Percentiles rank a stretch among this genome's conserved stretches.
These are phyloP conservation scores for Mycena galericulata DNA, from an alignment of 768 basidiomycete genomes.

Conservation along the genomic window DNA sequence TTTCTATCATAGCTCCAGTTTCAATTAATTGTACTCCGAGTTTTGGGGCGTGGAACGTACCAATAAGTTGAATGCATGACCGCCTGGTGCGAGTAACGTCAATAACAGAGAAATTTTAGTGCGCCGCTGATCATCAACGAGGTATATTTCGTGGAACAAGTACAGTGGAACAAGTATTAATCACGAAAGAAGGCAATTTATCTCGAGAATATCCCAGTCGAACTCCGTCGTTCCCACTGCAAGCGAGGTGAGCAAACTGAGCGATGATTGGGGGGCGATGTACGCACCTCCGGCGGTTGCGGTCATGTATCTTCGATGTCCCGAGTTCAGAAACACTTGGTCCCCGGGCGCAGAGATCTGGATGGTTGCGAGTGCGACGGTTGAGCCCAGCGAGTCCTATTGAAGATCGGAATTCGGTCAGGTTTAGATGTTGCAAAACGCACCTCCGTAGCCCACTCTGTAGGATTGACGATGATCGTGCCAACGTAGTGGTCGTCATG, in stretches of 20 bases:
- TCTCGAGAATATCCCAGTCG: constrained; percentile 33
- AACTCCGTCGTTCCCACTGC: constrained; percentile 26
- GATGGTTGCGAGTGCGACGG: constrained; percentile 30
- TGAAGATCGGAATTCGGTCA: background rate
- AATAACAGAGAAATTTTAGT: too few relatives aligned
- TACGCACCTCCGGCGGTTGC: constrained; percentile 24
- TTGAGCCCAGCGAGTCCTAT: constrained; percentile 22
- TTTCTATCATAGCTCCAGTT: too few relatives aligned
- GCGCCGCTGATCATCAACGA: background rate
- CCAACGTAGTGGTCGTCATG: constrained; percentile 36
- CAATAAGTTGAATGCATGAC: too few relatives aligned
- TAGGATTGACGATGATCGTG: constrained; percentile 23
- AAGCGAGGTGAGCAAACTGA: background rate
- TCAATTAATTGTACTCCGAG: too few relatives aligned
- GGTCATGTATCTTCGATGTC: constrained; percentile 21
- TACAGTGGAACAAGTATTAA: background rate
- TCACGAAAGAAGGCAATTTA: constrained; percentile 24
- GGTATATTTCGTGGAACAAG: background rate
- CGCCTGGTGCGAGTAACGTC: too few relatives aligned
- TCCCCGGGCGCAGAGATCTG: constrained; percentile 18
- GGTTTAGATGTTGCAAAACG: background rate
- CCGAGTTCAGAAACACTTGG: constrained; percentile 24
- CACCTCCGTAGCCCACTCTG: constrained; percentile 26
- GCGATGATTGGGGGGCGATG: too few relatives aligned
- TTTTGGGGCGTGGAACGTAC: too few relatives aligned